Evolutionary conservation across 768 basidiomycete species (phyloP).

Genomic region (Hydnomerulius pinastri): DNA sequence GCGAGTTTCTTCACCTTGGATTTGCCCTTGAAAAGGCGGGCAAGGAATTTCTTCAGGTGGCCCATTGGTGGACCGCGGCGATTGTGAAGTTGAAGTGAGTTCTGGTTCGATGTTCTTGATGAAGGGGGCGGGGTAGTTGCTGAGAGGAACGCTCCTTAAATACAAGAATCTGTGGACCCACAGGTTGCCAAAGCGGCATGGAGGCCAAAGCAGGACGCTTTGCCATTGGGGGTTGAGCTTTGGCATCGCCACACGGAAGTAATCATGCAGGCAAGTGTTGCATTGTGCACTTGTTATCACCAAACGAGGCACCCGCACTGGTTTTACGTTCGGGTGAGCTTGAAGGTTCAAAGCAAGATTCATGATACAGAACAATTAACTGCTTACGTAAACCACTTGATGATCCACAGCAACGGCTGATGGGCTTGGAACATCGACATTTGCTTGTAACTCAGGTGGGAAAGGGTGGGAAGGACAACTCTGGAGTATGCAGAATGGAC

Average conservation of each 20-base stretch:
- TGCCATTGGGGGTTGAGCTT: background rate
- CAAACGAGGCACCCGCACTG: too few species aligned
- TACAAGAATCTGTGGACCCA: background rate
- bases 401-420: too few species aligned
- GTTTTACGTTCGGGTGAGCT: too few species aligned
- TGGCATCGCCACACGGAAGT: slow-evolving; percentile 1
- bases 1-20: background rate
- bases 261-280: slow-evolving; percentile 5
- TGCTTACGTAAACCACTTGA: too few species aligned
- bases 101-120: background rate
- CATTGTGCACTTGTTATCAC: too few species aligned
- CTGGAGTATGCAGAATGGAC: too few species aligned
- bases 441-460: too few species aligned
- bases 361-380: too few species aligned
- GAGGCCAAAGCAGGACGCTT: background rate
- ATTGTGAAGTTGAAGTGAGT: too few species aligned
- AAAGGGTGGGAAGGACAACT: too few species aligned
- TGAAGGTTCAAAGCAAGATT: too few species aligned
- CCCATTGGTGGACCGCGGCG: background rate
- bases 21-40: slow-evolving; percentile 1
- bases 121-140: background rate
- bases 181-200: background rate
- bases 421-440: too few species aligned
- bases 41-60: background rate
- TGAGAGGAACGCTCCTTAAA: background rate